A percentile compares a stretch with the other conserved stretches of the same genome.
Evolutionary conservation across 306 rosid genomes (phyloP).

Genomic region (Cicer bijugum): DNA sequence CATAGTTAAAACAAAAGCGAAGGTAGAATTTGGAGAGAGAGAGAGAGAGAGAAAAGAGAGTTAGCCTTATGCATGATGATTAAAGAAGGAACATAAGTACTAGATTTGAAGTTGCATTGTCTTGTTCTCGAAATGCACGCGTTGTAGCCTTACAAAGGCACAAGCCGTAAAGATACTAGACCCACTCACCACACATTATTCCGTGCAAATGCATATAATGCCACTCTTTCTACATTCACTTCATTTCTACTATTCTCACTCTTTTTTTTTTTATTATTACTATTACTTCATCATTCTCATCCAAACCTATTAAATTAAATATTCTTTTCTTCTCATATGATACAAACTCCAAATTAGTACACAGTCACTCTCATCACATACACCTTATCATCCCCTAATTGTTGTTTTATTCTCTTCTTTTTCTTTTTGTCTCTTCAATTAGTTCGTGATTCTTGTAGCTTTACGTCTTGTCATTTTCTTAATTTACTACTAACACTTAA

Average conservation of each 20-base stretch:
- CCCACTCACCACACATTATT: constrained; percentile 43
- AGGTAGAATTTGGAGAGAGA: neutral
- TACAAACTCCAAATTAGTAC: constrained; percentile 41
- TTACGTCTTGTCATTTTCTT: constrained; percentile 42
- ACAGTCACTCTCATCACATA: constrained; percentile 13
- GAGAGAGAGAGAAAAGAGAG: neutral
- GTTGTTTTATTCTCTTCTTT: constrained; percentile 27
- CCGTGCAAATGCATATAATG: neutral
- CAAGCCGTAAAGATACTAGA: constrained; percentile 49
- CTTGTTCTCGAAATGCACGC: constrained; percentile 55
- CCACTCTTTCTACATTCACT: neutral
- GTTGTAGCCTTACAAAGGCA: constrained; percentile 62
- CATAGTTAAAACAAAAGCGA: neutral
- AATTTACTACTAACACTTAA: constrained; percentile 17
- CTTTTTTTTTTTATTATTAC: neutral
- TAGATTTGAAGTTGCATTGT: constrained; percentile 31
- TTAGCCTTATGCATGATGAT: neutral
- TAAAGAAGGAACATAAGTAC: constrained; percentile 25
- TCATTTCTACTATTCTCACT: constrained; percentile 2
- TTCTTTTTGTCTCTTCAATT: constrained; percentile 37
- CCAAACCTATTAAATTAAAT: constrained; percentile 38
- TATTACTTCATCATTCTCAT: constrained; percentile 33
- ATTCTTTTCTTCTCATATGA: constrained; percentile 38
- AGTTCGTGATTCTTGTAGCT: constrained; percentile 30
- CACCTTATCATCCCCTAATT: constrained; percentile 41